These are phyloP conservation scores for Talaromyces sp. DNA, from an alignment of 2,329 filamentous ascomycete species.

Conservation along the genomic window DNA sequence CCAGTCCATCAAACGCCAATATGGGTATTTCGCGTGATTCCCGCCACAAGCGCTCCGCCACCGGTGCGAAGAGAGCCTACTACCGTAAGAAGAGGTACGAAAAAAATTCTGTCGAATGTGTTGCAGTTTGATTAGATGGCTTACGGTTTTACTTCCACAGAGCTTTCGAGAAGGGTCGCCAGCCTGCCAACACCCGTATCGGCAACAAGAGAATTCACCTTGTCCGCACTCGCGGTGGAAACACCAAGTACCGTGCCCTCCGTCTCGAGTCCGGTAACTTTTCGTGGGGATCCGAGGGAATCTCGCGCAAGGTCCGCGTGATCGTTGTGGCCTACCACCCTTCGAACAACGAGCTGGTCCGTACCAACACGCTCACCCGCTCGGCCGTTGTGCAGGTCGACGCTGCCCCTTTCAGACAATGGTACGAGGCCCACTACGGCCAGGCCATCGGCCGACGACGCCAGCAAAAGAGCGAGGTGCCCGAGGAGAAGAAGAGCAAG, in stretches of 20 bases:
- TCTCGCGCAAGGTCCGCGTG: conserved; percentile 98
- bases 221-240: conserved; percentile 94
- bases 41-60: conserved; percentile 99
- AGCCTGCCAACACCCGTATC: conserved; percentile 99
- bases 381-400: conserved; percentile 98
- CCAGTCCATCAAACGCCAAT: conserved; percentile 66
- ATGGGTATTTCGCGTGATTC: conserved; percentile 99
- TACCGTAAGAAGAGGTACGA: conserved; percentile 65
- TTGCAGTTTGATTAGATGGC: background rate
- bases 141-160: conserved; percentile 55
- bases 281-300: conserved; percentile 96
- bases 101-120: conserved; percentile 9
- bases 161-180: conserved; percentile 99
- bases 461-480: conserved; percentile 67
- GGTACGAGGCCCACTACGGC: conserved; percentile 99
- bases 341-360: conserved; percentile 99
- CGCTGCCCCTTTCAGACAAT: conserved; percentile 97
- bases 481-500: conserved; percentile 86
- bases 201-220: conserved; percentile 94
- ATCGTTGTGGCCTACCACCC: conserved; percentile 98
- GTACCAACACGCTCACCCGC: conserved; percentile 99
- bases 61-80: conserved; percentile 94
- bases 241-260: conserved; percentile 99
- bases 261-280: conserved; percentile 99
- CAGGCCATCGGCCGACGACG: conserved; percentile 81